phyloP scores from a whole-genome alignment of 495 filamentous ascomycete species.

The Trichocladium antarcticum region DNA sequence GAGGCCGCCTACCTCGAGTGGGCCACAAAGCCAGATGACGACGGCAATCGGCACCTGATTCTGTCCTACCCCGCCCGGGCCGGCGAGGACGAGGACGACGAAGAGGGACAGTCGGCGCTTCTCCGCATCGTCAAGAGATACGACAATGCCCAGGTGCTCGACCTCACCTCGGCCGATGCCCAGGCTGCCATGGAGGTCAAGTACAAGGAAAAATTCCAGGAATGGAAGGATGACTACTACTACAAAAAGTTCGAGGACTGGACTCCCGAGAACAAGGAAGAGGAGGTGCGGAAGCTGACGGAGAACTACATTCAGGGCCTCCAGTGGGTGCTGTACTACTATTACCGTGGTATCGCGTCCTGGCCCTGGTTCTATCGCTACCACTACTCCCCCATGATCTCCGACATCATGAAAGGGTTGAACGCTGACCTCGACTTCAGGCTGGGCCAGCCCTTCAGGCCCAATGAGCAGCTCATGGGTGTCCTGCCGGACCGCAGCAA shows the following conservation, averaged over 20 bases:
- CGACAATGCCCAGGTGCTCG: constrained; percentile 76
- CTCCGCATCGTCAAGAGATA: constrained; percentile 77
- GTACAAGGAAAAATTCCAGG: constrained; percentile 75
- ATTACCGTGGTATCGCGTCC: constrained; percentile 90
- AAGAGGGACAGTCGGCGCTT: constrained; percentile 74
- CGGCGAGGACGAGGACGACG: constrained; percentile 61
- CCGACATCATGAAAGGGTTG: constrained; percentile 81
- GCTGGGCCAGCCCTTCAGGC: constrained; percentile 85
- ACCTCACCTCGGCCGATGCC: constrained; percentile 66
- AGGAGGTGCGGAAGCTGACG: constrained; percentile 68
- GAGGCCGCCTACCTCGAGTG: constrained; percentile 71
- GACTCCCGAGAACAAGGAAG: constrained; percentile 64
- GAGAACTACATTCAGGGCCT: constrained; percentile 97
- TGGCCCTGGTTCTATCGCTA: constrained; percentile 98
- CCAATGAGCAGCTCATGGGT: constrained; percentile 96
- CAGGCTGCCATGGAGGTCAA: constrained; percentile 64
- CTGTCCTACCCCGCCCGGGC: constrained; percentile 47
- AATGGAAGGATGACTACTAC: constrained; percentile 94
- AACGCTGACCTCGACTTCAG: constrained; percentile 83
- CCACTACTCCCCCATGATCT: constrained; percentile 90
- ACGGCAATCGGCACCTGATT: constrained; percentile 68
- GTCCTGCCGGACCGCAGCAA: constrained; percentile 95
- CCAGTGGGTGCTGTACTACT: constrained; percentile 98
- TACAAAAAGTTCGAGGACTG: constrained; percentile 71
- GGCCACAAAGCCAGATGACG: constrained; percentile 65